Evolutionary conservation across 208 protist genomes (phyloP), one percentile per base, ranked within the genome.

Genomic region (Acanthamoeba castellanii): DNA sequence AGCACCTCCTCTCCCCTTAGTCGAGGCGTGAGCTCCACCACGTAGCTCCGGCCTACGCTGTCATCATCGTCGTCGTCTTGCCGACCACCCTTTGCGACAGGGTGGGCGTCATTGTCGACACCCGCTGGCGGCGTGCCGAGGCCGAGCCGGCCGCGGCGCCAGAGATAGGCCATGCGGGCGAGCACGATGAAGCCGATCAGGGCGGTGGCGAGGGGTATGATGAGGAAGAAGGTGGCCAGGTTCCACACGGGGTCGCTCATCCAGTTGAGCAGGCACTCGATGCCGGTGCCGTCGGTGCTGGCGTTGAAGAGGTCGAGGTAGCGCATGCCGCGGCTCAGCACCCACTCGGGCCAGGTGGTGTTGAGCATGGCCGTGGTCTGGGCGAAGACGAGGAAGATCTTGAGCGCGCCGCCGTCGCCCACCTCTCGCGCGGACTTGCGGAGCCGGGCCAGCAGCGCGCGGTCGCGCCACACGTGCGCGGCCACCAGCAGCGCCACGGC

Each of bases 341-440:
- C 72, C 72, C 72, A 81, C n/a, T 50, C n/a, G 37, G 72, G 72
- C 72, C 72, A 81, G 30, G n/a, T 50, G 37, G 2, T 16, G 72
- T 81, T 81, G 34, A 81, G 25, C 30, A 42, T 32, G 20, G 72
- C 72, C 30, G 72, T 81, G 25, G 72, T 81, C 72, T 81, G 72
- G 16, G 72, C 72, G 18, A 81, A 81, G 72, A 81, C 42, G 32
- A 81, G 2, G 30, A 32, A 22, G 20, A 47, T 50, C 72, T 81
- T 81, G 37, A 81, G 4, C 30, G 72, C 72, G 32, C 72, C 72
- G 30, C 20, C 20, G 16, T 47, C 32, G 32, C 72, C 72, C 72
- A 81, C 72, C 20, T 50, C 25, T 4, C 30, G 32, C 37, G 34
- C 30, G 42, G 72, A 20, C 22, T 22, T 37, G 32, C 72, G 72